Base-by-base conservation (phyloP, 2,329 filamentous ascomycete species). In the Phoma sp. region DNA sequence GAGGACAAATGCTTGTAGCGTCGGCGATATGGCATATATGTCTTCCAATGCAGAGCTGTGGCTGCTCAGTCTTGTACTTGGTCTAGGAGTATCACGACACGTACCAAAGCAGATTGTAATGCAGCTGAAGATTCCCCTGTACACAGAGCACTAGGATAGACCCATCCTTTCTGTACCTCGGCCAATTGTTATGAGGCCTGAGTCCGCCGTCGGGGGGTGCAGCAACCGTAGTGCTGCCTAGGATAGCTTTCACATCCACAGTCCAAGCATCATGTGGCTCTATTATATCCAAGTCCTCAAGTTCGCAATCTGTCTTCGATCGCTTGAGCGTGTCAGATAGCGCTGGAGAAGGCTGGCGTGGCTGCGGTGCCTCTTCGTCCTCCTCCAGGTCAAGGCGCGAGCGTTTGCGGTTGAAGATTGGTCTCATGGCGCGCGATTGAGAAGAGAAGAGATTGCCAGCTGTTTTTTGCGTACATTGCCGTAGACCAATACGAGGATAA, bases 71-170 rank as follows among this genome's bases (percentile, higher is more conserved):
- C 18, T 23, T n/a, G 2, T 7, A 11, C 32, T 27, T 50, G 13
- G n/a, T 8, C 22, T 13, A 7, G 13, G 14, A 25, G 40, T 30
- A 33, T 29, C 7, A n/a, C 22, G 9, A 11, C 8, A 32, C 59
- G 47, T 67, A 73, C 72, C 72, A 74, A 9, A 75, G 57, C 13
- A 75, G 55, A 23, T 75, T 67, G 41, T 73, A 74, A 45, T 75
- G 72, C 36, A 70, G 44, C 25, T 70, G 65, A 37, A 70, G 53
- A 44, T 69, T 69, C 4, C 71, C 72, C 47, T 74, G 70, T 23
- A 75, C 69, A 48, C 71, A 74, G 0, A 75, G 47, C 7, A 75
- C 62, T 8, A 68, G 14, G 9, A 68, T 59, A 1, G 65, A 69
- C 4, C 56, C 41, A 7, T 46, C 62, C 41, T 46, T 53, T 24